These are phyloP conservation scores for Primulina eburnea DNA, from an alignment of 257 asterid genomes.

Conservation along the genomic window DNA sequence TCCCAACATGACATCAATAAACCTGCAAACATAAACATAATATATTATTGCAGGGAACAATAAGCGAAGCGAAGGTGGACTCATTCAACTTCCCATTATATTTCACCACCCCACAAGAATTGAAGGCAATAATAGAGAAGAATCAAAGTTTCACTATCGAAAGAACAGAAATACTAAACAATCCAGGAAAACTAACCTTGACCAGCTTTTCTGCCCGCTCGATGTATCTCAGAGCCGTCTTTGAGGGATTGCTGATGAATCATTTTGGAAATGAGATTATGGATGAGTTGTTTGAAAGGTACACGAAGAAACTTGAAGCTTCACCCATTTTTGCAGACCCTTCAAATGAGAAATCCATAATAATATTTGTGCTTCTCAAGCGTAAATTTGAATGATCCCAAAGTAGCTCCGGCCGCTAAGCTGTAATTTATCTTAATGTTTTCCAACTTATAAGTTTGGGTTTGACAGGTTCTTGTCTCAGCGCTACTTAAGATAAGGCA, in stretches of 20 bases:
- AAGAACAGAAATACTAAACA: conserved; percentile 36
- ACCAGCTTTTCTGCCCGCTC: conserved; percentile 26
- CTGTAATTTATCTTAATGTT: not conserved
- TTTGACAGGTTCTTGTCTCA: too few species aligned
- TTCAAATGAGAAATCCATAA: conserved; percentile 35
- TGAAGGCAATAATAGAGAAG: conserved; percentile 32
- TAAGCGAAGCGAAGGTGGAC: conserved; percentile 37
- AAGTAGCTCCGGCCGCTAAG: not conserved
- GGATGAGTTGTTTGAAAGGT: conserved; percentile 40
- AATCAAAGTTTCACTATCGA: conserved; percentile 37
- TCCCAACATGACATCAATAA: not conserved
- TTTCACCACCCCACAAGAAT: conserved; percentile 37
- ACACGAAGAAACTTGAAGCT: conserved; percentile 31
- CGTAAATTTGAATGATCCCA: conserved; percentile 22
- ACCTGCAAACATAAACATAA: not conserved
- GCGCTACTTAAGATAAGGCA: too few species aligned
- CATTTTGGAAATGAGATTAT: conserved; percentile 44
- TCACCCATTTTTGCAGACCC: conserved; percentile 32
- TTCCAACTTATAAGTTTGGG: not conserved
- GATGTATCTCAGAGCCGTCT: conserved; percentile 34
- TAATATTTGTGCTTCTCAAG: conserved; percentile 36
- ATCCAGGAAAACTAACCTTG: conserved; percentile 36
- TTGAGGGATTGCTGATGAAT: conserved; percentile 34
- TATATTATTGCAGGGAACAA: conserved; percentile 34
- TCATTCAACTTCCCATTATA: conserved; percentile 53